These are phyloP conservation scores for Rhizopogon sp. DNA, from an alignment of 768 basidiomycete genomes.

Conservation along the genomic window DNA sequence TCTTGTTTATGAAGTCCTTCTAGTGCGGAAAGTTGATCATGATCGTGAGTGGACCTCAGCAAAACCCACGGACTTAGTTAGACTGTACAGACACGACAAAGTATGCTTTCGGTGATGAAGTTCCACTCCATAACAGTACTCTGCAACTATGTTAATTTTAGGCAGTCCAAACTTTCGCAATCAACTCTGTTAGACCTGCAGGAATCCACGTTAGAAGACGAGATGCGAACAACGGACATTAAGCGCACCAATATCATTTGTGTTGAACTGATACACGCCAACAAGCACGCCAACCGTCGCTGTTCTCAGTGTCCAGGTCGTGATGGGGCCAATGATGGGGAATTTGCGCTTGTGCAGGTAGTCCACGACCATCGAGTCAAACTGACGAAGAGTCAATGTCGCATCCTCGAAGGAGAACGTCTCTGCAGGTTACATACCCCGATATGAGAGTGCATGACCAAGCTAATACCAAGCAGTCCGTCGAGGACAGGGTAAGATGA, in stretches of 20 bases:
- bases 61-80: slow-evolving; percentile 25
- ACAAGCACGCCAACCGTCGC: slow-evolving; percentile 79
- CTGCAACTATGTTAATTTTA: slow-evolving; percentile 40
- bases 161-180: slow-evolving; percentile 79
- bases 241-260: slow-evolving; percentile 89
- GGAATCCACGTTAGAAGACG: background rate
- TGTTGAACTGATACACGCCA: slow-evolving; percentile 97
- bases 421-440: slow-evolving; percentile 52
- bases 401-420: background rate
- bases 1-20: slow-evolving; percentile 39
- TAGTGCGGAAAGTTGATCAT: slow-evolving; percentile 3
- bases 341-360: slow-evolving; percentile 94
- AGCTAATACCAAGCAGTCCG: slow-evolving; percentile 78
- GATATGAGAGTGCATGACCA: slow-evolving; percentile 95
- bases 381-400: slow-evolving; percentile 37
- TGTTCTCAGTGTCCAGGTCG: slow-evolving; percentile 72
- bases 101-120: slow-evolving; percentile 30
- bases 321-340: slow-evolving; percentile 66
- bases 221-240: background rate
- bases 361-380: slow-evolving; percentile 75
- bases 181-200: slow-evolving; percentile 80
- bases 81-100: slow-evolving; percentile 39
- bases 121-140: slow-evolving; percentile 38
- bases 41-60: slow-evolving; percentile 1
- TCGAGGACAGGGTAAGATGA: slow-evolving; percentile 82